Conservation (phyloP, 306 rosid species). For the Aeschynomene evenia region DNA sequence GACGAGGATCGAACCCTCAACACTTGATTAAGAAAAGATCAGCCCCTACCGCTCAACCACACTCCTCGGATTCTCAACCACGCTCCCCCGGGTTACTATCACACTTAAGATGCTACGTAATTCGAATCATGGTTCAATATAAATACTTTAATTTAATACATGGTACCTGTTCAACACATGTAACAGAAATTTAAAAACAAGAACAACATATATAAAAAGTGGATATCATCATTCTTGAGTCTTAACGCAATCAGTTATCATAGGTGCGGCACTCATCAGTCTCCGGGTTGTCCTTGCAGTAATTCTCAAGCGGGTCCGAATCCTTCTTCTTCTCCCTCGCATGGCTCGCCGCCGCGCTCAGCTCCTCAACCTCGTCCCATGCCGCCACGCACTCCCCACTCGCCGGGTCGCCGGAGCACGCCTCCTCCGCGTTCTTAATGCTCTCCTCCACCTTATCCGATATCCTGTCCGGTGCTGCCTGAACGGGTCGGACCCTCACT, state of each 20-base stretch:
- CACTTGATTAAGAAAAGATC: no score
- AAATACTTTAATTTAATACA: no score
- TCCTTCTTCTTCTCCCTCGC: constrained; percentile 60
- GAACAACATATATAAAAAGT: background rate
- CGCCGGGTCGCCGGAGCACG: constrained; percentile 58
- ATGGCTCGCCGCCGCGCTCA: constrained; percentile 95
- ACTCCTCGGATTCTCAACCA: no score
- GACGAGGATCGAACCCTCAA: no score
- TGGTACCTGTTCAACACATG: background rate
- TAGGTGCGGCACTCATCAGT: constrained; percentile 94
- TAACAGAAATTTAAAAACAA: background rate
- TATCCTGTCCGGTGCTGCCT: constrained; percentile 69
- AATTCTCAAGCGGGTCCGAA: constrained; percentile 76
- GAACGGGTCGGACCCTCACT: constrained; percentile 32
- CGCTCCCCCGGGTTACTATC: no score
- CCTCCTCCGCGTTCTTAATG: constrained; percentile 76
- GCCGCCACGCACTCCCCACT: constrained; percentile 94
- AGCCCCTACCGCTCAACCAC: no score
- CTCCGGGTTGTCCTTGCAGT: constrained; percentile 86
- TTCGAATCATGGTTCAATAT: background rate
- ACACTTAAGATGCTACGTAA: background rate
- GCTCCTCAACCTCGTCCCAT: constrained; percentile 99
- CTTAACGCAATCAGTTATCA: constrained; percentile 42
- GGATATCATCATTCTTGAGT: background rate
- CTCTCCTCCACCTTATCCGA: constrained; percentile 77